Evolutionary conservation across 805 yeast genomes (phyloP), one percentile per base, ranked within the genome.

Genomic region (Yamadazyma endophytica): DNA sequence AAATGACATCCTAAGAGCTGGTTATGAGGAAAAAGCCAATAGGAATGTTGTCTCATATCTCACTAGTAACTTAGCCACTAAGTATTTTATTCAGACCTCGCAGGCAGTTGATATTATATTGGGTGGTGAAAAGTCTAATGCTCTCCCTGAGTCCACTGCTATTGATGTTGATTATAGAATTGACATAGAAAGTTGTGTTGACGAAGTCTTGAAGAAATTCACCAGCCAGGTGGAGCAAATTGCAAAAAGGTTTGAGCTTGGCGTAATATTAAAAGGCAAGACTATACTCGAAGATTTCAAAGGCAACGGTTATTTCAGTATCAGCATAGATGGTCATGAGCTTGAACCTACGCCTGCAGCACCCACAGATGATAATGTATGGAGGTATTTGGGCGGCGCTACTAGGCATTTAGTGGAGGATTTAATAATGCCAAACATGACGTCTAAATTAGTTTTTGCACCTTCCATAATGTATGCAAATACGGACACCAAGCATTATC

Each of bases 391-490:
- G 33, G 70, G 82, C 0, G 90, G 90, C 9, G 68, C 80, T 12
- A 61, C 79, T 21, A 70, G 79, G 40, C 71, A 75, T 36, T 68
- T 82, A 28, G 75, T 73, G 47, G 85, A 80, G 51, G 79, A 79
- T 23, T 49, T 69, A 36, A 64, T 64, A 4, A 61, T 62, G 41
- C 49, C 59, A 4, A 52, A 54, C n/a, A 29, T 44, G 28, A 39
- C 36, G n/a, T 47, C 51, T 18, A 61, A 62, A 2, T 33, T 63
- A 16, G 45, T 61, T n/a, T 43, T 54, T 16, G 54, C 79, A 0
- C 79, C 82, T 12, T 61, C 64, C 12, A 48, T 75, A 15, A 66
- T 71, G 58, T 60, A 79, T 6, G 82, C 75, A 6, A 77, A 78
- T 50, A 78, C 84, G 3, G 84, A 78, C 50, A 76, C 83, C 9